A percentile compares a stretch with the other conserved stretches of the same genome.
phyloP scores from a whole-genome alignment of 352 stramenopile genomes.

The Blastocystis sp. region DNA sequence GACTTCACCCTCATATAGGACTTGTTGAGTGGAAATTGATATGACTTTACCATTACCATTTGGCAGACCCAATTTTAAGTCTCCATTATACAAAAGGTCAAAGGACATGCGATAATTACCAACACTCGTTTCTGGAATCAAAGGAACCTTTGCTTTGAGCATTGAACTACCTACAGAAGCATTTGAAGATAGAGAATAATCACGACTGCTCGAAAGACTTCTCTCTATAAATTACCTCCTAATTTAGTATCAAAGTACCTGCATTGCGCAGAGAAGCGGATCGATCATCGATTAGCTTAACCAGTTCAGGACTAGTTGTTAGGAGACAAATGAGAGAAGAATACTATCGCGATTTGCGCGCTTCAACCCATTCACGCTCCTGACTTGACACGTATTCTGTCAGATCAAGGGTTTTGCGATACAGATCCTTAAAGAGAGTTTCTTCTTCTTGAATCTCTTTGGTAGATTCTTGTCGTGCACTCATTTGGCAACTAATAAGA shows the following conservation, averaged over 20 bases:
- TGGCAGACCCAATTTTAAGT: neutral
- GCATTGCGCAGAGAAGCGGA: neutral
- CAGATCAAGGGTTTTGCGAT: slow-evolving; percentile 15
- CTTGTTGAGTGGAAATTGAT: neutral
- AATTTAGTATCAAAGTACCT: neutral
- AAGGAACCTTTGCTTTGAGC: neutral
- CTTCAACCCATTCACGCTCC: neutral
- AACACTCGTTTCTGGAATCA: neutral
- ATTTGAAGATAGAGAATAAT: neutral
- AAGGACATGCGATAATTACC: neutral
- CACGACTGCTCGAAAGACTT: neutral
- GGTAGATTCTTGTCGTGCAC: no score
- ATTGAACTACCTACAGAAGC: neutral
- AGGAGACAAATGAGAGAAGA: neutral
- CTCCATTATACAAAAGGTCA: slow-evolving; percentile 13
- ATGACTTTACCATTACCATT: slow-evolving; percentile 14
- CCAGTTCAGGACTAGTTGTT: neutral
- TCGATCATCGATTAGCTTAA: neutral
- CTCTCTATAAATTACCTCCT: neutral
- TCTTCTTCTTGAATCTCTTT: neutral
- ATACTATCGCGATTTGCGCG: neutral
- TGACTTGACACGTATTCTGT: neutral
- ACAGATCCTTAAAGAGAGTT: slow-evolving; percentile 10
- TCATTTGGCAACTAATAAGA: no score
- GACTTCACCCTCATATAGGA: slow-evolving; percentile 1